A percentile compares a stretch with the other conserved stretches of the same genome.
Evolutionary conservation across 164 flowering plant genomes (phyloP).

Genomic region (Nymphaea colorata): DNA sequence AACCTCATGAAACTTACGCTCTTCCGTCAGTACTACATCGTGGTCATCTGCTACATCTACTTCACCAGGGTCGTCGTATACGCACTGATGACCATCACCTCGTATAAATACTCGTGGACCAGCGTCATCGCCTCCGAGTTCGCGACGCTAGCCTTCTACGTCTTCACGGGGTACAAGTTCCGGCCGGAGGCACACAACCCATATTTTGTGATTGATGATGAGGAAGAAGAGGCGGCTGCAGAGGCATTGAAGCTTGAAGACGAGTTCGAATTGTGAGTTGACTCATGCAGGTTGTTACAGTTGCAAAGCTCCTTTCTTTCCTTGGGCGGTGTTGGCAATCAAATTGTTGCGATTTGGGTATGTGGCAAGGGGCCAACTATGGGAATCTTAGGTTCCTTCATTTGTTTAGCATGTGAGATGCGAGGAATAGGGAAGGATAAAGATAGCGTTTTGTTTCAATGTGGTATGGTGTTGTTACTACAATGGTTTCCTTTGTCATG

Average conservation of each 20-base stretch:
- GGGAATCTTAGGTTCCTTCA: no score
- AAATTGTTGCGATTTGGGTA: no score
- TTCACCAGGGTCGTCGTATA: slow-evolving; percentile 85
- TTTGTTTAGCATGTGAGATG: no score
- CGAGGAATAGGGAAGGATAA: no score
- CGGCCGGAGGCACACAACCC: slow-evolving; percentile 84
- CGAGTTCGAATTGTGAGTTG: slow-evolving; percentile 52
- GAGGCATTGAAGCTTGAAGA: slow-evolving; percentile 64
- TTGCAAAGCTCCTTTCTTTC: not conserved
- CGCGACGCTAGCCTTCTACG: slow-evolving; percentile 76
- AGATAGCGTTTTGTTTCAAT: no score
- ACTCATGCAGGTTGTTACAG: not conserved
- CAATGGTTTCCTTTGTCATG: no score
- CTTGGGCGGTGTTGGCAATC: not conserved
- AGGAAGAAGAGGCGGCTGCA: slow-evolving; percentile 85
- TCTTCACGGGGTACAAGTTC: slow-evolving; percentile 72
- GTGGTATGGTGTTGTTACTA: no score
- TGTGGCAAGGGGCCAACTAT: no score
- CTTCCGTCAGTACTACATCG: slow-evolving; percentile 81
- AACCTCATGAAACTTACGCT: slow-evolving; percentile 81
- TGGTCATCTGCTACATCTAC: slow-evolving; percentile 87
- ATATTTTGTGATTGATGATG: slow-evolving; percentile 77
- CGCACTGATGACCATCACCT: slow-evolving; percentile 68
- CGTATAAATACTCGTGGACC: slow-evolving; percentile 74
- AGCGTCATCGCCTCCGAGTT: slow-evolving; percentile 74